Base-by-base conservation (phyloP, 2,329 filamentous ascomycete species). In the Rachicladosporium sp. region DNA sequence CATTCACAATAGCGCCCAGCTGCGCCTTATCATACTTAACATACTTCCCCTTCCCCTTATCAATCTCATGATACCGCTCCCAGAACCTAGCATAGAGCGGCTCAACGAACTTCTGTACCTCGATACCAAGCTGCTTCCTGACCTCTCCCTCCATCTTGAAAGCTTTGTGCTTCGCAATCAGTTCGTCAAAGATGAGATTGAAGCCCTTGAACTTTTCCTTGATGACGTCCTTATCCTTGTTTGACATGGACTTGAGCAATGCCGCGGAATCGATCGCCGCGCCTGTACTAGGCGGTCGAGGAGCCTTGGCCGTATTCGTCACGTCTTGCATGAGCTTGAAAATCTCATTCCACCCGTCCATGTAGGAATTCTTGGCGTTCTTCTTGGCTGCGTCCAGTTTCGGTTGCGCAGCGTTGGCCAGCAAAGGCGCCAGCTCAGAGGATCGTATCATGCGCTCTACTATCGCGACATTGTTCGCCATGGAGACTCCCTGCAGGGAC, bases 21-120 rank as follows among this genome's bases (percentile, higher is more conserved):
- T 78, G 75, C 31, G 71, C 70, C 68, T 95, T 95, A 66, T 95
- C 88, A 59, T 94, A 96, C 67, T 93, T 95, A 59, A 93, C 87
- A 62, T 96, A 93, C 63, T 98, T 98, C 50, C 89, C 89, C 65
- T 88, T 93, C 43, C 91, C 91, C 68, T 94, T 95, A 64, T 96
- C 89, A 48, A 96, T 79, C 63, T 96, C 91, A 59, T 95, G 88
- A 59, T 98, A 98, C 21, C 89, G 76, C 63, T 96, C 91, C 78
- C 86, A 96, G 64, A 98, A 98, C 34, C 91, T 75, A 46, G 82
- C 82, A 65, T 98, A 98, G 10, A 98, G 71, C 40, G 89, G 88
- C 64, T 96, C 89, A 41, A 98, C 80, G 65, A 94, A 85, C 52
- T 80, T 80, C 59, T 91, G 85, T 47, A 96, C 80, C 55, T 95